phyloP scores from a whole-genome alignment of 2,329 filamentous ascomycete genomes.

The Cercospora sp. region DNA sequence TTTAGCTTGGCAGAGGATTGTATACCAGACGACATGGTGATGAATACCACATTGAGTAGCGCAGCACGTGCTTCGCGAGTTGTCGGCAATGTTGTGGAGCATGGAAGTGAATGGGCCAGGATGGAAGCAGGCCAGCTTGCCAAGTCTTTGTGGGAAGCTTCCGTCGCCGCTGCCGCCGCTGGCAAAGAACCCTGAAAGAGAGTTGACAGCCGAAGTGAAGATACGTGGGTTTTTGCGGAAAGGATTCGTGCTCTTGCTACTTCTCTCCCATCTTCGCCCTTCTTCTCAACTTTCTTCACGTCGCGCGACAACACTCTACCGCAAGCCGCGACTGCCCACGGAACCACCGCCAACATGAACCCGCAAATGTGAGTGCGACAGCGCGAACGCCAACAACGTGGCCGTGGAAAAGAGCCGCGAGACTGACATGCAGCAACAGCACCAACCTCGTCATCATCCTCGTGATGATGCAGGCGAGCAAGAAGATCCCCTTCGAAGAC shows the following conservation, averaged over 20 bases:
- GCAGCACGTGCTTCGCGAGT: slow-evolving; percentile 1
- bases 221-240: slow-evolving; percentile 1
- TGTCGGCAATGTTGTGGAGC: background rate
- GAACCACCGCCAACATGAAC: slow-evolving; percentile 35
- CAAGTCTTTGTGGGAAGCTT: background rate
- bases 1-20: background rate
- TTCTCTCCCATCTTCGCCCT: background rate
- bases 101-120: slow-evolving; percentile 2
- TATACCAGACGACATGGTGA: background rate
- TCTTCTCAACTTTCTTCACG: background rate
- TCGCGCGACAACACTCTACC: slow-evolving; percentile 1
- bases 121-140: background rate
- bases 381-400: no score
- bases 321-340: slow-evolving; percentile 3
- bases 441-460: slow-evolving; percentile 94
- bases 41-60: background rate
- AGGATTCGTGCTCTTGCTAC: background rate
- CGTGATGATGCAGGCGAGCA: slow-evolving; percentile 97
- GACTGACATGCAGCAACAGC: slow-evolving; percentile 50
- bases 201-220: slow-evolving; percentile 2
- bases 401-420: no score
- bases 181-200: background rate
- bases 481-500: slow-evolving; percentile 92
- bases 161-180: background rate
- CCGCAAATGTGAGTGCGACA: slow-evolving; percentile 36